A percentile compares a stretch with the other conserved stretches of the same genome.
phyloP scores from a whole-genome alignment of 345 rosid genomes.

The Camelina neglecta region DNA sequence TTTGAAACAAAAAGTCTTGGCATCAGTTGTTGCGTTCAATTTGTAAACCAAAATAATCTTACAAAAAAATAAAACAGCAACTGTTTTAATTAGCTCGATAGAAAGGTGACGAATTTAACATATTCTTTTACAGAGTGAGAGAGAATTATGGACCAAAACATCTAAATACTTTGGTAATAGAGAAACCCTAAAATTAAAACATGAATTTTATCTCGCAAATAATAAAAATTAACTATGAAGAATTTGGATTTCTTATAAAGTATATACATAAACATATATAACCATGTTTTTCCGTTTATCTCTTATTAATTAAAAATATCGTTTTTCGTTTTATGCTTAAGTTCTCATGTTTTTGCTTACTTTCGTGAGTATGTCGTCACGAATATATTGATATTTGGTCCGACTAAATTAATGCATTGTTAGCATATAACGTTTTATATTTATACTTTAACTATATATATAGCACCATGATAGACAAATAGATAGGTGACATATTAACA shows the following conservation, averaged over 20 bases:
- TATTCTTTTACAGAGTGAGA: neutral
- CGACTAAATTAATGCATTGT: conserved; percentile 10
- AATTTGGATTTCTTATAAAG: neutral
- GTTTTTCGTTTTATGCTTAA: neutral
- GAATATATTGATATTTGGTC: conserved; percentile 39
- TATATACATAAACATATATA: neutral
- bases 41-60: neutral
- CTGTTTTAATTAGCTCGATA: neutral
- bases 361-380: conserved; percentile 13
- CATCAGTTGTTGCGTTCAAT: neutral
- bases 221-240: neutral
- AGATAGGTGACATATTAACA: conserved; percentile 19
- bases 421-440: neutral
- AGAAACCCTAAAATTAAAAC: neutral
- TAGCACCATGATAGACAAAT: conserved; percentile 17
- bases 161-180: neutral
- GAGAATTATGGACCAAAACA: neutral
- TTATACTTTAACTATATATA: conserved; percentile 14
- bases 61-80: neutral
- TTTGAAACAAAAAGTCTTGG: neutral
- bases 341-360: conserved; percentile 7
- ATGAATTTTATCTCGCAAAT: neutral
- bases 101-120: neutral
- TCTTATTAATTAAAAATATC: too few relatives aligned
- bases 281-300: neutral